Percentiles rank a stretch among this genome's conserved stretches.
These are phyloP conservation scores for Chondrostereum purpureum DNA, from an alignment of 1,284 basidiomycete genomes.

Conservation along the genomic window DNA sequence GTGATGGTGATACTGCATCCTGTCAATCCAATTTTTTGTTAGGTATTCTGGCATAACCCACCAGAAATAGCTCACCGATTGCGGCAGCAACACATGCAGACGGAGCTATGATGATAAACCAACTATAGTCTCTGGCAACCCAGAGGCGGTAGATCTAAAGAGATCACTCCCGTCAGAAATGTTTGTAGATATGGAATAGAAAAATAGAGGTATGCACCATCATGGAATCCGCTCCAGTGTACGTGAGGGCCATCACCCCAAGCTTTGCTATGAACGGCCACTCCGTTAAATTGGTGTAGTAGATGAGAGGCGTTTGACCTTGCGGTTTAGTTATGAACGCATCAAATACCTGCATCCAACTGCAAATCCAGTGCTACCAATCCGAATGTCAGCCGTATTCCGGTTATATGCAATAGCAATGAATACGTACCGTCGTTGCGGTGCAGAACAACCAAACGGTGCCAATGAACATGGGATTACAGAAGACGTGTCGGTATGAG, in stretches of 20 bases:
- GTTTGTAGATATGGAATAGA: neutral
- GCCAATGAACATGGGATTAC: slow-evolving; percentile 2
- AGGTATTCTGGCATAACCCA: neutral
- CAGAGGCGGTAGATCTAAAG: slow-evolving; percentile 12
- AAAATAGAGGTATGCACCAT: slow-evolving; percentile 7
- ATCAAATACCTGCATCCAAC: slow-evolving; percentile 8
- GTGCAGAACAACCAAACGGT: neutral
- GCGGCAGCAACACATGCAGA: slow-evolving; percentile 1
- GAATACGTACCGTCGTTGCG: slow-evolving; percentile 5
- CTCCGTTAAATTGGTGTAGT: slow-evolving; percentile 10
- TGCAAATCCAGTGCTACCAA: slow-evolving; percentile 11
- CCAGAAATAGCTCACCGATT: slow-evolving; percentile 6
- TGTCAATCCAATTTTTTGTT: neutral
- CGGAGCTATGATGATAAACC: slow-evolving; percentile 9
- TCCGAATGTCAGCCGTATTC: neutral
- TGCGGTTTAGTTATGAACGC: slow-evolving; percentile 6
- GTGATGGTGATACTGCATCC: slow-evolving; percentile 8
- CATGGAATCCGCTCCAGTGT: slow-evolving; percentile 8
- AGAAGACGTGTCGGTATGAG: too few relatives aligned
- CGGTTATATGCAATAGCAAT: neutral
- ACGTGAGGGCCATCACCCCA: slow-evolving; percentile 4
- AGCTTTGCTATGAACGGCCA: slow-evolving; percentile 7
- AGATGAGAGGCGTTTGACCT: slow-evolving; percentile 4
- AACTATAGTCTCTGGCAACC: slow-evolving; percentile 9
- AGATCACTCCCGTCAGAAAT: neutral